Percentiles rank a stretch among this genome's conserved stretches.
These are phyloP conservation scores for Amesomyces nigricolor DNA, from an alignment of 2,329 filamentous ascomycete genomes.

Conservation along the genomic window DNA sequence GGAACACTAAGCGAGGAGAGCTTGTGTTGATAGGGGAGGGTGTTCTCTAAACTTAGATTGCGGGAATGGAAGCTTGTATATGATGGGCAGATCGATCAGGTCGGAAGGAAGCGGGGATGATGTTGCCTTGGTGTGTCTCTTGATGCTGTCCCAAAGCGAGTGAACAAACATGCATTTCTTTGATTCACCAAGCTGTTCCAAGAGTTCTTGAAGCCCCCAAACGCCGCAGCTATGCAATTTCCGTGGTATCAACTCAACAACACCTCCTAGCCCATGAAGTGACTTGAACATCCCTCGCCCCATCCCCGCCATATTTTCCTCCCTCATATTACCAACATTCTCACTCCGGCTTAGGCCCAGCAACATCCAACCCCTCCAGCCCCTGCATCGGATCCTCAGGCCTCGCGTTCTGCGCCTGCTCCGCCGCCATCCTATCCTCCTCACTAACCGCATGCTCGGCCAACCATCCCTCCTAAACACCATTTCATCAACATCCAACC, in stretches of 20 bases:
- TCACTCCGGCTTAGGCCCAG: constrained; percentile 75
- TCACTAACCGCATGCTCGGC: constrained; percentile 81
- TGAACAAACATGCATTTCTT: constrained; percentile 12
- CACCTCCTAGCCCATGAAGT: neutral
- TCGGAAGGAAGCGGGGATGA: neutral
- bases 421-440: constrained; percentile 61
- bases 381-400: constrained; percentile 91
- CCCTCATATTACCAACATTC: too few species aligned
- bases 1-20: constrained; percentile 13
- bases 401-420: constrained; percentile 49
- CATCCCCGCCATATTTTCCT: too few species aligned
- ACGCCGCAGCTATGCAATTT: constrained; percentile 44
- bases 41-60: constrained; percentile 17
- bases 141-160: constrained; percentile 4
- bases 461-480: constrained; percentile 78
- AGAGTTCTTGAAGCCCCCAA: constrained; percentile 21
- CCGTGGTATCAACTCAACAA: constrained; percentile 6
- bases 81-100: constrained; percentile 15
- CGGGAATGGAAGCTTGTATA: constrained; percentile 21
- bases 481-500: constrained; percentile 14
- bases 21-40: constrained; percentile 13
- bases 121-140: constrained; percentile 5
- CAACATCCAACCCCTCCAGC: constrained; percentile 86
- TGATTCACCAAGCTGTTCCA: neutral
- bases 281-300: neutral